Conservation (phyloP, 345 rosid genomes). For the Balakata baccata region DNA sequence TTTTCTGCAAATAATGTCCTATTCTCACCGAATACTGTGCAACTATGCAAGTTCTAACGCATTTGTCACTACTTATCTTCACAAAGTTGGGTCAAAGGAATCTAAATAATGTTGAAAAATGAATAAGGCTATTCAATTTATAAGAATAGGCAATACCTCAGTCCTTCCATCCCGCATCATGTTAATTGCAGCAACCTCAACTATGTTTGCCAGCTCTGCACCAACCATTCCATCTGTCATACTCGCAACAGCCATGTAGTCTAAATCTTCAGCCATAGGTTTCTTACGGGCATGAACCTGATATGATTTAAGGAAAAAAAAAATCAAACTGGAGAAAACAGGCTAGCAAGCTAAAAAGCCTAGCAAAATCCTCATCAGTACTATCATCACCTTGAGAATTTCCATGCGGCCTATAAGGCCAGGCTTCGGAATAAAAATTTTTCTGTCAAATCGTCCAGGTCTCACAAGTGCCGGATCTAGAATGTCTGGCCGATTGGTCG, state of each 20-base stretch:
- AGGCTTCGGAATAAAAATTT: constrained; percentile 79
- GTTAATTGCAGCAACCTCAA: constrained; percentile 85
- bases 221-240: constrained; percentile 98
- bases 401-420: constrained; percentile 87
- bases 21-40: neutral
- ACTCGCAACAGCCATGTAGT: constrained; percentile 85
- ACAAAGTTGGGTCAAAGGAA: neutral
- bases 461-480: constrained; percentile 93
- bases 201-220: constrained; percentile 92
- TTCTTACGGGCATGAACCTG: constrained; percentile 96
- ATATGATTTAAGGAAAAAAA: neutral
- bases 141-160: constrained; percentile 47
- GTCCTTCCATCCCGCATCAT: constrained; percentile 95
- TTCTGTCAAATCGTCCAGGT: constrained; percentile 87
- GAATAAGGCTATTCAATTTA: constrained; percentile 2
- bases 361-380: neutral
- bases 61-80: constrained; percentile 10
- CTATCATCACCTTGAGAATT: constrained; percentile 64
- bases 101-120: neutral
- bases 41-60: constrained; percentile 9
- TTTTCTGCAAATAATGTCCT: neutral
- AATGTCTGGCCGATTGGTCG: constrained; percentile 93
- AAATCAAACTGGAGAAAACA: neutral
- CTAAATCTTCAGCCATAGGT: constrained; percentile 94
- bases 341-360: neutral